Evolutionary conservation across 2,329 filamentous ascomycete species (phyloP), one percentile per base, ranked within the genome.

Genomic region (Acrodontium crateriforme): DNA sequence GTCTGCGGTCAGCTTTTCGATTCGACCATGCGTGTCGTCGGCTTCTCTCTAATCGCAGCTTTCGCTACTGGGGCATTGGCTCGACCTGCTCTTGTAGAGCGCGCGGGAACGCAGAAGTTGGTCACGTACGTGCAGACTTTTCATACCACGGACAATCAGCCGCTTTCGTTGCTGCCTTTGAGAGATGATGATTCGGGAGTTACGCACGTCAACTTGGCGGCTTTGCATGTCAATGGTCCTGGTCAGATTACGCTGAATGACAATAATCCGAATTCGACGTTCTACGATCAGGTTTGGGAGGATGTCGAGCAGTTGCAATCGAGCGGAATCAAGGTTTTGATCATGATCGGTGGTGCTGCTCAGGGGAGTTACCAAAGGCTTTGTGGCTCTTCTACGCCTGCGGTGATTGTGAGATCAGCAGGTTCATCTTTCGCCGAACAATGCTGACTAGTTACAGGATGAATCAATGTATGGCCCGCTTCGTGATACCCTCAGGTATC

Each of bases 291-390:
- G 3, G 22, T 47, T 12, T 50, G 45, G 45, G 30, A 29, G 6
- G 42, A 49, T 24, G 40, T 37, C 11, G 34, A 35, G n/a, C 28
- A 37, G 14, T 25, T 50, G 3, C 47, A 50, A 26, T 16, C 24
- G 7, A 22, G 24, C 4, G 47, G 47, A 17, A 38, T 49, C 14
- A 48, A 46, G 31, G 44, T 49, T 9, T 40, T 49, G 35, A 39
- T 48, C 34, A 50, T 50, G 46, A 32, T 50, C 9, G 46, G 46
- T 6, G 46, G 46, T 22, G 43, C 45, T n/a, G 44, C 45, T 3
- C 25, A 29, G 17, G 44, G 46, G 11, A 41, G 38, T 22, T 50
- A 46, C 25, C 32, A 30, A 13, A 30, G 37, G n/a, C 31, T 50
- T 9, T 45, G 45, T 28, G 34, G 44, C 32, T 18, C 20, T 35